These are phyloP conservation scores for Aegilops sharonensis DNA, from an alignment of 176 grass and related monocot species.

Conservation along the genomic window DNA sequence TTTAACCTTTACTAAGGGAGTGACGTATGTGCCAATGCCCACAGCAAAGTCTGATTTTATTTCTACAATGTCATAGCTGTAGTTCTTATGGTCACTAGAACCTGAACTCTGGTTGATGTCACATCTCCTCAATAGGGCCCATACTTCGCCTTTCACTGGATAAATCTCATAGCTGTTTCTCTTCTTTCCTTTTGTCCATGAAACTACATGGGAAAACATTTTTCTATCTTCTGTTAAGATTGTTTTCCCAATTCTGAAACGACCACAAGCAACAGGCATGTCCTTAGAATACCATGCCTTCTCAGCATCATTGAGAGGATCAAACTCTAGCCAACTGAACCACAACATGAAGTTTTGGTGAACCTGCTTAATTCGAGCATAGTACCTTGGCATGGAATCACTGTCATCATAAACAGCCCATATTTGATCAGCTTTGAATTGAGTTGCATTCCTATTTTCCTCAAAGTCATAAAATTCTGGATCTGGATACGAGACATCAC, in stretches of 20 bases:
- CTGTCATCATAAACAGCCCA: constrained; percentile 64
- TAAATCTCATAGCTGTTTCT: constrained; percentile 56
- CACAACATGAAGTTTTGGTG: constrained; percentile 47
- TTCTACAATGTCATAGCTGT: constrained; percentile 63
- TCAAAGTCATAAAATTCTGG: constrained; percentile 56
- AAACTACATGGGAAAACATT: constrained; percentile 71
- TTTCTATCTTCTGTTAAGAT: constrained; percentile 35
- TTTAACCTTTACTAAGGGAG: constrained; percentile 56
- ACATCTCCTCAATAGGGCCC: constrained; percentile 59
- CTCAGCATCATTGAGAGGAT: constrained; percentile 39
- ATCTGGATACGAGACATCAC: constrained; percentile 44
- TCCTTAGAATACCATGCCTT: constrained; percentile 50
- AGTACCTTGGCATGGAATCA: constrained; percentile 66
- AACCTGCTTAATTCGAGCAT: constrained; percentile 62
- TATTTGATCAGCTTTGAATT: constrained; percentile 51
- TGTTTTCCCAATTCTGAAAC: constrained; percentile 48
- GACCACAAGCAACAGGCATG: constrained; percentile 69
- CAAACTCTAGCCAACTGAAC: constrained; percentile 61
- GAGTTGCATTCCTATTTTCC: constrained; percentile 22
- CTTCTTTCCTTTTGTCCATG: constrained; percentile 46
- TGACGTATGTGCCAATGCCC: constrained; percentile 33
- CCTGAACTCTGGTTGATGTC: constrained; percentile 31
- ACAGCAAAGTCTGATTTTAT: constrained; percentile 49
- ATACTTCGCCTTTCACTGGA: constrained; percentile 74
- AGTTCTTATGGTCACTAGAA: constrained; percentile 23